Base-by-base conservation (phyloP, 305 asterid genomes). In the Withania somnifera region DNA sequence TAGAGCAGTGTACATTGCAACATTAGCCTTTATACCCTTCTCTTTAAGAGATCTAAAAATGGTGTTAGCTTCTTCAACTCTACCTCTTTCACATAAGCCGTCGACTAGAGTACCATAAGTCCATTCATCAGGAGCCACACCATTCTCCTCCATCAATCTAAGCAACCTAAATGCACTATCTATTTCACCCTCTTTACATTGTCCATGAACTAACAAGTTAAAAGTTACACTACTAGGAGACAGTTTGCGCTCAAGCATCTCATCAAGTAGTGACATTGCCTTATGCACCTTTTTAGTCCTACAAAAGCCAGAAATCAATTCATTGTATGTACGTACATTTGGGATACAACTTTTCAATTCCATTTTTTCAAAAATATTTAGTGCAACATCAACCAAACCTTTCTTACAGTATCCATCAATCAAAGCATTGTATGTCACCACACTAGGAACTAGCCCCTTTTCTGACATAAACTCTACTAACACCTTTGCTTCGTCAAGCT, bases 301-400 rank as follows among this genome's bases (percentile, higher is more conserved):
- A 83, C 95, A 91, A 36, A 85, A 89, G 38, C 96, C 98, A 80
- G 84, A 90, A 30, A 94, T 92, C 85, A 94, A 90, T 86, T 90
- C 97, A 82, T 94, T 94, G 86, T 89, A 94, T 14, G 98, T 94
- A 40, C 97, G 91, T 53, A 88, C 89, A 90, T 92, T 84, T 13
- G 97, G 97, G 24, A 20, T 40, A 69, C 94, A 94, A 30, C 86
- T 84, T 54, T 86, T 91, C 14, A 80, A 82, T 82, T 88, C 87
- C 98, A 94, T 94, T 84, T 78, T 60, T 73, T 83, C 86, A 53
- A 94, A 80, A 80, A 94, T 67, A 85, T 87, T 89, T 54, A 91
- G 78, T 10, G 97, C 97, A 86, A 88, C 79, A 75, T 88, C 89
- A 47, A 91, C 69, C 89, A 85, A 89, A 83, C 92, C 91, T 87